Evolutionary conservation across 306 rosid species (phyloP).

Genomic region (Rosa lucieae): DNA sequence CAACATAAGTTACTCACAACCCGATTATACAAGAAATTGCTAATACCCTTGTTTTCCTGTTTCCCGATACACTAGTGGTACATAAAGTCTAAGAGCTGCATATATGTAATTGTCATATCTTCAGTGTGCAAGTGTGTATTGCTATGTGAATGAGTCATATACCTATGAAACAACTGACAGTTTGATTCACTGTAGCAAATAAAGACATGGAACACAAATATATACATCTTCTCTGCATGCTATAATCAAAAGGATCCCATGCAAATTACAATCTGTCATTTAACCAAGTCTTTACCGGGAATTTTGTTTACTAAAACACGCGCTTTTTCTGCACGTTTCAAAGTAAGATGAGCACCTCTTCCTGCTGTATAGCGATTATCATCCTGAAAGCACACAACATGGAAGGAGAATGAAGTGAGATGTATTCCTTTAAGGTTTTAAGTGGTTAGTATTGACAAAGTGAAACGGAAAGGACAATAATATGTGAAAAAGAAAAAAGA

Average conservation of each 20-base stretch:
- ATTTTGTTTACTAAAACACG: conserved; percentile 62
- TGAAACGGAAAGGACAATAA: not conserved
- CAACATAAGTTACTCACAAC: not conserved
- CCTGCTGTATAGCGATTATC: conserved; percentile 77
- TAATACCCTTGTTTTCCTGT: not conserved
- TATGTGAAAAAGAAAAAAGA: not conserved
- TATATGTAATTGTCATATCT: not conserved
- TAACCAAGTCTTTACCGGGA: conserved; percentile 44
- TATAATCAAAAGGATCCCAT: not conserved
- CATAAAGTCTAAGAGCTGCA: not conserved
- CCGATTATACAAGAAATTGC: not conserved
- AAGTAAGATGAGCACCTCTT: conserved; percentile 67
- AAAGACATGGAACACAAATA: conserved; percentile 3
- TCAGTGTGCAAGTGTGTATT: not conserved
- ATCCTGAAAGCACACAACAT: conserved; percentile 44
- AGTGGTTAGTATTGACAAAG: not conserved
- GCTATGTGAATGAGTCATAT: not conserved
- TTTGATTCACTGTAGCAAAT: not conserved
- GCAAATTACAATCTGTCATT: not conserved
- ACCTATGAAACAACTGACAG: not conserved
- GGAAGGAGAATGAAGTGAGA: conserved; percentile 10
- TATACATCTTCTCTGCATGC: not conserved
- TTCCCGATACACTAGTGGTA: not conserved
- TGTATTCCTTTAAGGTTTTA: not conserved
- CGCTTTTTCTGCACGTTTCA: conserved; percentile 81